Evolutionary conservation across 305 asterid genomes (phyloP), one percentile per base, ranked within the genome.

Genomic region (Solanum chacoense): DNA sequence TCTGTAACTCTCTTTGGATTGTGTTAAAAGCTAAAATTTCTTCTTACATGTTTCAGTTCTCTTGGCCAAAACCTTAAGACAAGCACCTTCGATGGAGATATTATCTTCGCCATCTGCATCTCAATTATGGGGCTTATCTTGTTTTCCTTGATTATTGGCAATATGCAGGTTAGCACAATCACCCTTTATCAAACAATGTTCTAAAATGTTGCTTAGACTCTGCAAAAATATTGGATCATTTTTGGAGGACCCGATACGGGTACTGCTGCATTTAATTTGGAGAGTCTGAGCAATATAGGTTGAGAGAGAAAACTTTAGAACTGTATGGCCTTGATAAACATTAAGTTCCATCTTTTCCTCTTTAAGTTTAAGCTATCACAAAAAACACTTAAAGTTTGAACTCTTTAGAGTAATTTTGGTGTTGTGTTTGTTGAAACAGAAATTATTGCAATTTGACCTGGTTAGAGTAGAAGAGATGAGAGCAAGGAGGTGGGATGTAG

Each of bases 61-160:
- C 75, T 94, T 42, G 97, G 98, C 42, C 98, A 95, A 86, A 94
- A 94, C 85, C 97, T 94, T 24, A 87, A 75, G 76, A 95, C 97
- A 67, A 93, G 95, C 91, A 93, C 90, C n/a, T 94, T 85, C 63
- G 91, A 81, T 5, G 55, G 93, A 84, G 98, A 94, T 91, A 94
- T 90, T 72, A 81, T 94, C 10, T 95, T 94, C 84, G 94, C 96
- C 40, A 79, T 94, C 50, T 59, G 26, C 89, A 85, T 94, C 85
- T 91, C 96, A 36, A 90, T 95, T 50, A 73, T 91, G 9, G 97
- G 96, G 36, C 88, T 95, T 83, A 88, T 94, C 89, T 90, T 94
- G 36, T 94, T 95, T 86, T 81, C 97, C 32, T 90, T 92, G 87
- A 94, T 95, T 74, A 94, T 95, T 76, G 97, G 97, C 88, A 95